Evolutionary conservation across 129 eudicot species (phyloP).

Genomic region (Helichrysum umbraculigerum): DNA sequence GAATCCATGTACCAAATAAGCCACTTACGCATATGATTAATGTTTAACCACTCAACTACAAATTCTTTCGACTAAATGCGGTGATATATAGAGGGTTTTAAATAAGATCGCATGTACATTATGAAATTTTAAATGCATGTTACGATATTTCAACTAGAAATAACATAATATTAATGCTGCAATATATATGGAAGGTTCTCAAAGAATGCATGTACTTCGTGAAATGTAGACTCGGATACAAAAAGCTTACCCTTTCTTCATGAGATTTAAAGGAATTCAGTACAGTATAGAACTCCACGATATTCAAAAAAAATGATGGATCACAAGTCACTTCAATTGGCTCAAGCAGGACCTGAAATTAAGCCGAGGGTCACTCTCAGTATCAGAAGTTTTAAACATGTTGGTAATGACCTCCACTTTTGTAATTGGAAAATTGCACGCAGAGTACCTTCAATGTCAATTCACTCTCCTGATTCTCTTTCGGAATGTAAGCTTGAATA

Average conservation of each 20-base stretch:
- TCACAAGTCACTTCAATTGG: conserved; percentile 65
- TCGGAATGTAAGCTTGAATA: conserved; percentile 58
- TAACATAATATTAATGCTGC: background rate
- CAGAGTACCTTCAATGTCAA: conserved; percentile 53
- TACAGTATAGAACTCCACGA: conserved; percentile 51
- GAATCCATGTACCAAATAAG: conserved; percentile 1
- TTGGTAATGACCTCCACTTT: conserved; percentile 17
- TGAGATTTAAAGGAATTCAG: conserved; percentile 47
- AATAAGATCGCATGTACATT: background rate
- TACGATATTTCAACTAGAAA: conserved; percentile 8
- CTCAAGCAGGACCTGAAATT: conserved; percentile 66
- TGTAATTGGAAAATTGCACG: conserved; percentile 2
- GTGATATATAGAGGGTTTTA: background rate
- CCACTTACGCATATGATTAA: background rate
- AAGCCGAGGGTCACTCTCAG: conserved; percentile 19
- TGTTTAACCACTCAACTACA: background rate
- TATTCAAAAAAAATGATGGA: conserved; percentile 45
- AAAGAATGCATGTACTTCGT: conserved; percentile 17
- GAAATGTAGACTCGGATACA: conserved; percentile 1
- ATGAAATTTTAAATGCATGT: conserved; percentile 7
- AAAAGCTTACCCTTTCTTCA: conserved; percentile 58
- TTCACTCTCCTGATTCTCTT: conserved; percentile 40
- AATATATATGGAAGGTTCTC: conserved; percentile 6
- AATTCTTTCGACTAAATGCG: conserved; percentile 9
- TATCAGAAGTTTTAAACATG: conserved; percentile 23